These are phyloP conservation scores for Sclerospora graminicola DNA, from an alignment of 352 stramenopile genomes.

Conservation along the genomic window DNA sequence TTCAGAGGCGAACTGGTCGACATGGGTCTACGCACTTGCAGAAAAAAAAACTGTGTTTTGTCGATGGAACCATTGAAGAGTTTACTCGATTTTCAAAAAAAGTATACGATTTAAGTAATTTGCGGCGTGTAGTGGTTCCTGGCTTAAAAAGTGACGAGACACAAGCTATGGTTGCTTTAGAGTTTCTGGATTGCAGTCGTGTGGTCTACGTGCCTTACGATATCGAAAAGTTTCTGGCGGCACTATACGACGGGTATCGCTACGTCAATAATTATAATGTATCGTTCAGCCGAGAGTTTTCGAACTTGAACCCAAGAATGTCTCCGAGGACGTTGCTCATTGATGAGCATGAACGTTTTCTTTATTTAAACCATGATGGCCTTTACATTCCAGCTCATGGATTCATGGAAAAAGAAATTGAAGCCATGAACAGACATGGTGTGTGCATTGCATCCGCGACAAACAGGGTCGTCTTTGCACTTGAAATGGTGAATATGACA, in stretches of 20 bases:
- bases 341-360: slow-evolving; percentile 35
- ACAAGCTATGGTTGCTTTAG: slow-evolving; percentile 42
- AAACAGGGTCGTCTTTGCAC: slow-evolving; percentile 54
- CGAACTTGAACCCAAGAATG: slow-evolving; percentile 54
- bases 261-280: slow-evolving; percentile 52
- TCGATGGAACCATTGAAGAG: slow-evolving; percentile 42
- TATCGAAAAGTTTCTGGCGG: slow-evolving; percentile 44
- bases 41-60: slow-evolving; percentile 57
- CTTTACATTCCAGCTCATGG: slow-evolving; percentile 44
- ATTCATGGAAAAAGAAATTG: slow-evolving; percentile 49
- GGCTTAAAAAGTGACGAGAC: slow-evolving; percentile 14
- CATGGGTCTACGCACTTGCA: slow-evolving; percentile 47
- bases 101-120: slow-evolving; percentile 39
- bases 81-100: slow-evolving; percentile 38
- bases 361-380: slow-evolving; percentile 55
- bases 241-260: slow-evolving; percentile 60
- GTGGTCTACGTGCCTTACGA: slow-evolving; percentile 52
- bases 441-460: slow-evolving; percentile 29
- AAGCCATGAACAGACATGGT: slow-evolving; percentile 37
- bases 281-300: slow-evolving; percentile 53
- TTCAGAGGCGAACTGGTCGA: slow-evolving; percentile 42
- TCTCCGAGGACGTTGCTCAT: slow-evolving; percentile 37
- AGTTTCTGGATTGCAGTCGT: slow-evolving; percentile 54
- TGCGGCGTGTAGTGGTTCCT: slow-evolving; percentile 43
- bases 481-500: slow-evolving; percentile 71